Evolutionary conservation across 2,329 filamentous ascomycete species (phyloP).

Genomic region (Pyrenophora tritici-repentis): DNA sequence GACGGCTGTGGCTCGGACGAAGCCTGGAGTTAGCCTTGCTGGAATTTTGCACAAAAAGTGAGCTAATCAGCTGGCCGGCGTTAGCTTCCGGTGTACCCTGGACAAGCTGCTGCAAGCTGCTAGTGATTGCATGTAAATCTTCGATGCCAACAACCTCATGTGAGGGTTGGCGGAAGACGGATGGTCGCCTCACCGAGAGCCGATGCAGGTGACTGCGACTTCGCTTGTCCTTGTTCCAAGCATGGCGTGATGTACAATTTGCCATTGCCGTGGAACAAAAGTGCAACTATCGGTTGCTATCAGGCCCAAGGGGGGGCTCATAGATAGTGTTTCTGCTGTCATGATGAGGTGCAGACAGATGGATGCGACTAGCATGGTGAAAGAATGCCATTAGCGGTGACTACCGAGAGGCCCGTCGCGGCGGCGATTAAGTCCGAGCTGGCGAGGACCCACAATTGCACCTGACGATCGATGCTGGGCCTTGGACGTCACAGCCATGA

Average conservation of each 20-base stretch:
- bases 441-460: conserved; percentile 12
- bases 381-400: conserved; percentile 11
- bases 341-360: neutral
- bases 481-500: conserved; percentile 17
- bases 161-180: conserved; percentile 21
- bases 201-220: conserved; percentile 12
- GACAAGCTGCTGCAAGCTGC: neutral
- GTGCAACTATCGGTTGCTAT: neutral
- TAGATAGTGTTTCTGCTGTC: neutral
- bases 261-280: conserved; percentile 6
- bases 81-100: conserved; percentile 3
- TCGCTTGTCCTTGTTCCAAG: conserved; percentile 9
- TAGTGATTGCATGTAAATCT: conserved; percentile 4
- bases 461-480: conserved; percentile 8
- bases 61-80: conserved; percentile 3
- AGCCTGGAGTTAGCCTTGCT: conserved; percentile 16
- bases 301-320: neutral
- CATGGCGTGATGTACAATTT: conserved; percentile 10
- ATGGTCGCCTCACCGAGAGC: conserved; percentile 15
- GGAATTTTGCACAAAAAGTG: conserved; percentile 3
- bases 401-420: conserved; percentile 7
- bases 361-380: neutral
- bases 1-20: conserved; percentile 24
- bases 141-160: conserved; percentile 2
- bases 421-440: conserved; percentile 5